Percentiles rank a stretch among this genome's conserved stretches.
These are phyloP conservation scores for Nothophoma quercina DNA, from an alignment of 2,329 filamentous ascomycete species.

Conservation along the genomic window DNA sequence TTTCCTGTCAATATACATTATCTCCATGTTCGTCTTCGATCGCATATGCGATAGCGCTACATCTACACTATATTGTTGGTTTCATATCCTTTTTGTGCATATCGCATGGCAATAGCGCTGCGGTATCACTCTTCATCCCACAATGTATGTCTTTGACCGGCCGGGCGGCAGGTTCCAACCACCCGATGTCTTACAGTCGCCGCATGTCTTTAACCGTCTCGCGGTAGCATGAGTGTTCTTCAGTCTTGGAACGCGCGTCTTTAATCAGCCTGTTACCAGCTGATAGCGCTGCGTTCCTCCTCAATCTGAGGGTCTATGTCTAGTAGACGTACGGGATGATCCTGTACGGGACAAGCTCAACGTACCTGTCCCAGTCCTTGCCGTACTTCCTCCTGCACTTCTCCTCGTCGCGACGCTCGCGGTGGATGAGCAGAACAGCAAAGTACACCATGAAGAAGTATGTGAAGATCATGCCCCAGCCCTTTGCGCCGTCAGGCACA, in stretches of 20 bases:
- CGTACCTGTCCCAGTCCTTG: constrained; percentile 89
- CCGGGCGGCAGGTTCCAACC: constrained; percentile 28
- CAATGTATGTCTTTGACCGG: constrained; percentile 38
- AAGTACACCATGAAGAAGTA: constrained; percentile 98
- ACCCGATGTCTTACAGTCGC: constrained; percentile 2
- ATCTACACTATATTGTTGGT: constrained; percentile 1
- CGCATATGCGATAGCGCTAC: constrained; percentile 23
- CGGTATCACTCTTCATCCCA: constrained; percentile 1
- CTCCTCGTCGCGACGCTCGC: constrained; percentile 85
- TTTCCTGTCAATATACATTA: constrained; percentile 16
- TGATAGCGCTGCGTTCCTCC: constrained; percentile 37
- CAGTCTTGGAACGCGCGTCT: constrained; percentile 31
- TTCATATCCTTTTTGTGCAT: too few species aligned
- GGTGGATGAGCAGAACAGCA: constrained; percentile 82
- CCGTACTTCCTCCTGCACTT: constrained; percentile 94
- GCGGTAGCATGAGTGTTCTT: constrained; percentile 37
- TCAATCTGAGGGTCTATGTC: not conserved
- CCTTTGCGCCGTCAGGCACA: constrained; percentile 74
- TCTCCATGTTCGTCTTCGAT: constrained; percentile 26
- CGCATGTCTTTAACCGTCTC: constrained; percentile 29
- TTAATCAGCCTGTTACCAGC: constrained; percentile 25
- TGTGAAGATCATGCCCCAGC: constrained; percentile 86
- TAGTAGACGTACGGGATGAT: constrained; percentile 89
- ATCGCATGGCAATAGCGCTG: constrained; percentile 31
- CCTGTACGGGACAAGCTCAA: constrained; percentile 78